phyloP scores from a whole-genome alignment of 176 grass and related monocot genomes.

The Eleusine coracana region DNA sequence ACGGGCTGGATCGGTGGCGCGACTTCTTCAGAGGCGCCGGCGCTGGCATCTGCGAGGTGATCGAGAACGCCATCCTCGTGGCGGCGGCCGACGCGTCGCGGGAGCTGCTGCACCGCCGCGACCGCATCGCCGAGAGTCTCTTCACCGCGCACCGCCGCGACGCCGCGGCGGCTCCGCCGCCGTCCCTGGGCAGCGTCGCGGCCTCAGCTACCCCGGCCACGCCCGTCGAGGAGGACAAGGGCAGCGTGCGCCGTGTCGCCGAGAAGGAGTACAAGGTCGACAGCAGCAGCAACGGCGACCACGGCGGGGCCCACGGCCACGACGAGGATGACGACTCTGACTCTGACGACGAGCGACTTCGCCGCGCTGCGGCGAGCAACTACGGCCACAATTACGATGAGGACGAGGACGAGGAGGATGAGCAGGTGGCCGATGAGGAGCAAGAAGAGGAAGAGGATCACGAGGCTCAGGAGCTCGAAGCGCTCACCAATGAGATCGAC shows the following conservation, averaged over 20 bases:
- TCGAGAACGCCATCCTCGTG: conserved; percentile 80
- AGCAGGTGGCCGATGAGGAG: background rate
- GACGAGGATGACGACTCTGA: conserved; percentile 39
- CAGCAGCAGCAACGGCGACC: conserved; percentile 53
- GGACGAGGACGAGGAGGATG: conserved; percentile 49
- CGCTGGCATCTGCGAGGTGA: conserved; percentile 72
- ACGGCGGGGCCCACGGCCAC: background rate
- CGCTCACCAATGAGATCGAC: conserved; percentile 69
- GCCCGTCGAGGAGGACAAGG: conserved; percentile 67
- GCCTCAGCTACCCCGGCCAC: conserved; percentile 42
- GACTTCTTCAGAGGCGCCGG: conserved; percentile 69
- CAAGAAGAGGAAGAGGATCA: conserved; percentile 44
- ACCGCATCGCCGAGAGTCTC: conserved; percentile 69
- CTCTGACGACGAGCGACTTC: conserved; percentile 59
- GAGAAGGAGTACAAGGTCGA: conserved; percentile 76
- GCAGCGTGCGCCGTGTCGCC: conserved; percentile 61
- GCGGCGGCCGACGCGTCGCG: conserved; percentile 67
- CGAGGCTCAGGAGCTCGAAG: conserved; percentile 59
- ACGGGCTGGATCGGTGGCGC: conserved; percentile 78
- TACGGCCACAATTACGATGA: conserved; percentile 74
- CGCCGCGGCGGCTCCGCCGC: background rate
- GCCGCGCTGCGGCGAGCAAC: conserved; percentile 66
- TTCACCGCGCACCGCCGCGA: conserved; percentile 53
- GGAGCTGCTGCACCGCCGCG: conserved; percentile 71
- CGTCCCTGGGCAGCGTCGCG: conserved; percentile 42